Evolutionary conservation across 1,284 basidiomycete genomes (phyloP).

Genomic region (Tausonia pullulans): DNA sequence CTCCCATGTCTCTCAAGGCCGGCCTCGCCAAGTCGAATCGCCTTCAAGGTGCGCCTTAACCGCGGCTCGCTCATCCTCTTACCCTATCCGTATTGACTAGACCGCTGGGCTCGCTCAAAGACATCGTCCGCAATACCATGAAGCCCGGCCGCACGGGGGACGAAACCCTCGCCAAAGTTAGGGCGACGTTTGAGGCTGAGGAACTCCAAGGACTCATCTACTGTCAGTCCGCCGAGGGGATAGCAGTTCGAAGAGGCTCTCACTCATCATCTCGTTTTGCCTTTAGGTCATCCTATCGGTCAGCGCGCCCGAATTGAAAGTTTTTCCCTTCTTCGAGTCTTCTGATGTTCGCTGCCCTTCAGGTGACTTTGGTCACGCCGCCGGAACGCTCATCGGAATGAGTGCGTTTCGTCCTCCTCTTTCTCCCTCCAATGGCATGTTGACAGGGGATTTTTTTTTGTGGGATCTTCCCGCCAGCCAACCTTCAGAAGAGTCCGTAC

Average conservation of each 20-base stretch:
- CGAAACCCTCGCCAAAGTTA: conserved; percentile 39
- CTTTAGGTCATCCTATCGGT: background rate
- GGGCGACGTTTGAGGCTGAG: conserved; percentile 39
- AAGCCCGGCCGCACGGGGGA: conserved; percentile 42
- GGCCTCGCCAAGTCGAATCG: conserved; percentile 42
- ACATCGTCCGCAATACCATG: conserved; percentile 42
- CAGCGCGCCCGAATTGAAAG: background rate
- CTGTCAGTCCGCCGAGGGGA: background rate
- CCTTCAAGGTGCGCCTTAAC: conserved; percentile 33
- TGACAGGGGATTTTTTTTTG: background rate
- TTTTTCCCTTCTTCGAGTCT: conserved; percentile 30
- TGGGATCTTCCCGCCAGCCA: background rate
- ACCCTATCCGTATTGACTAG: no score
- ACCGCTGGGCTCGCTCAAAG: conserved; percentile 14
- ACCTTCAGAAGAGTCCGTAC: conserved; percentile 7
- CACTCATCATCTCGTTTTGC: background rate
- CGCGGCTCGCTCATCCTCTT: no score
- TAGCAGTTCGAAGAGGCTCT: no score
- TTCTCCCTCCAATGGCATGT: background rate
- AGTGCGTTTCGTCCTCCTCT: background rate
- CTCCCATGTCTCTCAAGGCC: conserved; percentile 38
- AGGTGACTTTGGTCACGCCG: conserved; percentile 47
- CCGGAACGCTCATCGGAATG: conserved; percentile 44
- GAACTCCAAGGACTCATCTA: conserved; percentile 44
- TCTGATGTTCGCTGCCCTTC: conserved; percentile 31